Base-by-base conservation (phyloP, 768 basidiomycete species). In the Lactifluus hygrophoroides region DNA sequence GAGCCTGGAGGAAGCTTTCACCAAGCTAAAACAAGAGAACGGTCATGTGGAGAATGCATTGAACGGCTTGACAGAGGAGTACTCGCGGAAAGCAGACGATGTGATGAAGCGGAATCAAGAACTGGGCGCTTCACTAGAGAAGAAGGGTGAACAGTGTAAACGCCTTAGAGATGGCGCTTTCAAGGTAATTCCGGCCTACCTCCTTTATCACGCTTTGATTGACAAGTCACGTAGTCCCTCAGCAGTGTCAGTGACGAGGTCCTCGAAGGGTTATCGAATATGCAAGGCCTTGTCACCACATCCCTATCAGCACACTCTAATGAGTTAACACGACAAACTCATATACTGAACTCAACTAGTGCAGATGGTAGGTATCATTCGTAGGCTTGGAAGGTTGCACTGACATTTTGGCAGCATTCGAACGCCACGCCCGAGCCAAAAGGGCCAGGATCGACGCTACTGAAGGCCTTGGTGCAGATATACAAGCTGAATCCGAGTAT, bases 381-480 rank as follows among this genome's bases (percentile, higher is more conserved):
- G 21, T 45, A 47, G 17, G 23, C 13, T 1, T 30, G 35, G 34
- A 59, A 48, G 2, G 3, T 43, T 13, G 13, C 30, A 25, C n/a
- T 37, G 28, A 50, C 34, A 38, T 35, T 9, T 32, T 27, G 37
- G 0, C 61, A 84, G 87, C 81, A 32, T 77, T 88, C 61, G 82
- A 88, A 60, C 76, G 80, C 59, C 73, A 86, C 65, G 71, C 73
- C 43, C 76, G 80, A 54, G 77, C 82, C 16, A 92, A 92, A 67
- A 79, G 84, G 48, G 83, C 83, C 38, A 80, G 89, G 43, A 66
- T 84, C 2, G 86, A 88, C 51, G 76, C 78, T 10, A 83, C 80
- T 19, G 73, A 75, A 42, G 67, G 72, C 3, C 71, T 88, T 66
- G 71, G 71, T 30, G 69, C 73, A 5, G 78, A 82, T 32, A 65